phyloP scores from a whole-genome alignment of 495 filamentous ascomycete genomes.

The Hypoxylon lienhwacheense region DNA sequence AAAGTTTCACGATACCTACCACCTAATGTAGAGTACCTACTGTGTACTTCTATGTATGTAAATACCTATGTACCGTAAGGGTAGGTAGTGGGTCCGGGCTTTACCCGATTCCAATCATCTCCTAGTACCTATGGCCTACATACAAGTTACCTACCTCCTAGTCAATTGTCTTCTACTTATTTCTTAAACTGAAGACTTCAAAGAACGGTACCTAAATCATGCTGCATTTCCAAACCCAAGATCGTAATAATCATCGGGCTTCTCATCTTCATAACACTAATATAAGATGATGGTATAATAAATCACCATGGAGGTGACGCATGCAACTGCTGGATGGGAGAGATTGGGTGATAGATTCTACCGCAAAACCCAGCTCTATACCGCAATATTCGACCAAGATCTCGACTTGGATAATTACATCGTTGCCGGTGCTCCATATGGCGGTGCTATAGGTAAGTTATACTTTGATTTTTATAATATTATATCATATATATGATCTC shows the following conservation, averaged over 20 bases:
- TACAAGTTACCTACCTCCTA: too few species aligned
- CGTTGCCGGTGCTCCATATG: slow-evolving; percentile 89
- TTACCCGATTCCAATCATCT: slow-evolving; percentile 15
- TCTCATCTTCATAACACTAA: too few species aligned
- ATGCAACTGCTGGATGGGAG: slow-evolving; percentile 92
- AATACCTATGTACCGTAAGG: neutral
- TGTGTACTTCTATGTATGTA: too few species aligned
- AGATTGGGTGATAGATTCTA: slow-evolving; percentile 89
- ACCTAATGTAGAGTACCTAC: too few species aligned
- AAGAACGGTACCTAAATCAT: too few species aligned
- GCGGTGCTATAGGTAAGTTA: slow-evolving; percentile 81
- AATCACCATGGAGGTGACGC: slow-evolving; percentile 50
- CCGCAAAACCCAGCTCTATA: slow-evolving; percentile 89
- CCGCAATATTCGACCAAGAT: slow-evolving; percentile 85
- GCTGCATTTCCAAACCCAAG: neutral
- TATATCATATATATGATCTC: too few species aligned
- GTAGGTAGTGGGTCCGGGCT: slow-evolving; percentile 16
- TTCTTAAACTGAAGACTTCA: too few species aligned
- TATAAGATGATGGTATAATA: slow-evolving; percentile 43
- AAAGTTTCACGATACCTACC: too few species aligned
- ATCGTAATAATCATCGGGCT: neutral
- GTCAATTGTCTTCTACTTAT: too few species aligned
- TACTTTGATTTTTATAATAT: slow-evolving; percentile 5
- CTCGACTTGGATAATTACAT: slow-evolving; percentile 94
- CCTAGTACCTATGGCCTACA: neutral